Percentiles rank a stretch among this genome's conserved stretches.
phyloP scores from a whole-genome alignment of 164 flowering plant genomes.

The Malania oleifera region DNA sequence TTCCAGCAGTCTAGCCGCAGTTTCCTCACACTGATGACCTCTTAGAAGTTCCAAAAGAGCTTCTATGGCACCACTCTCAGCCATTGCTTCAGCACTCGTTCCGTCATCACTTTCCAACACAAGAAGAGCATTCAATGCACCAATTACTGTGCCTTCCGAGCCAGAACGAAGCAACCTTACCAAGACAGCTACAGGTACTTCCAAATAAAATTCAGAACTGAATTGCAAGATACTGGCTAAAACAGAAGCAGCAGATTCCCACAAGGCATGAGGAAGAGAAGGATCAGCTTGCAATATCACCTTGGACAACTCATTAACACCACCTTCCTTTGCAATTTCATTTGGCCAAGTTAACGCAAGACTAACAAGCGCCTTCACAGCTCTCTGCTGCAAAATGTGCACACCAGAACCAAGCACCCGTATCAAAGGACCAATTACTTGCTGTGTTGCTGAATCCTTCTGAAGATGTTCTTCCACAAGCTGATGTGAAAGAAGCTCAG shows the following conservation, averaged over 20 bases:
- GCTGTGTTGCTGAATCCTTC: constrained; percentile 72
- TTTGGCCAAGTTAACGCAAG: constrained; percentile 91
- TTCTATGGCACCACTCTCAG: constrained; percentile 88
- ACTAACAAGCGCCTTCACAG: constrained; percentile 85
- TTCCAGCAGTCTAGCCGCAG: constrained; percentile 66
- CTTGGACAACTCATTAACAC: constrained; percentile 82
- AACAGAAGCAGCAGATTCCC: constrained; percentile 94
- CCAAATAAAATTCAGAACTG: constrained; percentile 90
- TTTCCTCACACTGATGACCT: constrained; percentile 72
- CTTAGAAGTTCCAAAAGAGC: constrained; percentile 74
- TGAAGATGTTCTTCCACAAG: constrained; percentile 88
- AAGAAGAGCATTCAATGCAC: constrained; percentile 89
- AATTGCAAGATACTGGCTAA: constrained; percentile 79
- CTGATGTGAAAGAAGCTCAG: constrained; percentile 91
- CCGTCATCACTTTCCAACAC: constrained; percentile 93
- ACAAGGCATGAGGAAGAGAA: constrained; percentile 79
- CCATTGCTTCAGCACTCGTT: constrained; percentile 97
- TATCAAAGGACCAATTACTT: constrained; percentile 78
- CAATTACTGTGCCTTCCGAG: constrained; percentile 71
- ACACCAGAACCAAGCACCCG: constrained; percentile 81
- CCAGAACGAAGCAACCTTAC: constrained; percentile 91
- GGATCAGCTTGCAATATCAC: constrained; percentile 89
- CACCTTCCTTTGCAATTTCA: constrained; percentile 97
- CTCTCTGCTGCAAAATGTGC: constrained; percentile 84
- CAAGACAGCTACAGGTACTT: constrained; percentile 94